phyloP scores from a whole-genome alignment of 2,329 filamentous ascomycete genomes.

The Alternaria longipes region DNA sequence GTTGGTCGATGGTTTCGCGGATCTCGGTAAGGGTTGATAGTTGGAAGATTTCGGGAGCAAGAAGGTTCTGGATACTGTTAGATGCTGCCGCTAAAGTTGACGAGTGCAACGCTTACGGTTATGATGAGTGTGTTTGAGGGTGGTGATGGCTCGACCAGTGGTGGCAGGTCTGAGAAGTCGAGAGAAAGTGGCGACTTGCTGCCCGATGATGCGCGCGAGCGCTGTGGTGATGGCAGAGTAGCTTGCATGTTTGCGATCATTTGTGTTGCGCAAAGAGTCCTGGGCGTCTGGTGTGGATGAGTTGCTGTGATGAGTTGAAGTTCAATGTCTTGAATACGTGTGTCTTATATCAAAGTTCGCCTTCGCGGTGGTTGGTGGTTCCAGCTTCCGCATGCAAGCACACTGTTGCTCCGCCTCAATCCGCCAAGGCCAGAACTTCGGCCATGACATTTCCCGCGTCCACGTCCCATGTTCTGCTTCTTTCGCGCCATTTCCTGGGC shows the following conservation, averaged over 20 bases:
- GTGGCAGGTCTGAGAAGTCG: constrained; percentile 77
- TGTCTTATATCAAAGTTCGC: constrained; percentile 40
- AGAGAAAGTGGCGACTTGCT: constrained; percentile 67
- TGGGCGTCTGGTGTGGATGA: constrained; percentile 13
- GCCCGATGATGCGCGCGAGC: constrained; percentile 48
- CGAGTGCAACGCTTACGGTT: constrained; percentile 58
- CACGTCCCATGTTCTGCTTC: constrained; percentile 24
- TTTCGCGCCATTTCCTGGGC: constrained; percentile 30
- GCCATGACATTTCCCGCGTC: constrained; percentile 23
- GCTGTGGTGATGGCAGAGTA: constrained; percentile 43
- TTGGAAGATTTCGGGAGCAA: constrained; percentile 76
- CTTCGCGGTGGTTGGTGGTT: constrained; percentile 24
- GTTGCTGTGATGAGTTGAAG: constrained; percentile 26
- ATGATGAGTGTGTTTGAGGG: constrained; percentile 86
- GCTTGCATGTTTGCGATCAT: constrained; percentile 42
- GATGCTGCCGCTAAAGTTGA: not conserved
- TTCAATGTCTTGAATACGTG: constrained; percentile 17
- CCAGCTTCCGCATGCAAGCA: constrained; percentile 36
- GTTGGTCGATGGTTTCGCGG: constrained; percentile 72
- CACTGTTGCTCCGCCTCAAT: constrained; percentile 26
- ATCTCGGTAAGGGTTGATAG: constrained; percentile 78
- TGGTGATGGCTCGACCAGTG: constrained; percentile 74
- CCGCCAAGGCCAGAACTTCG: constrained; percentile 27
- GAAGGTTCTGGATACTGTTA: constrained; percentile 65
- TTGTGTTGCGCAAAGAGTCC: constrained; percentile 18